These are phyloP conservation scores for Cyclotella kingstonii DNA, from an alignment of 108 stramenopile species.

Conservation along the genomic window DNA sequence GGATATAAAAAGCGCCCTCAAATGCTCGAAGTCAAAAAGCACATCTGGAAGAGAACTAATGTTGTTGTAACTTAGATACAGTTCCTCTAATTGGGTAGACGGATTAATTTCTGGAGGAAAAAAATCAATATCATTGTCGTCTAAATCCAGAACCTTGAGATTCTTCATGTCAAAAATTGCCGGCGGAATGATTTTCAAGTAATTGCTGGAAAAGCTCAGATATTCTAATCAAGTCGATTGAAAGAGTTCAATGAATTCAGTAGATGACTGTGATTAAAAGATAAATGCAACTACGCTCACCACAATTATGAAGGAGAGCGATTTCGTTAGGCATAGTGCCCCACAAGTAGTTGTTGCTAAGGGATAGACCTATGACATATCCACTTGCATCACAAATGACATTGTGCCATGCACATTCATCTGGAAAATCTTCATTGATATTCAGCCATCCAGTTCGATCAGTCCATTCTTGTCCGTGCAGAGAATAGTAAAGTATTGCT, in stretches of 20 bases:
- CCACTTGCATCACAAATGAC: constrained; percentile 24
- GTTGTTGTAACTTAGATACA: constrained; percentile 41
- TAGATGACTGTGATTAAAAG: background rate
- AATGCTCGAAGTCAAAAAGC: constrained; percentile 23
- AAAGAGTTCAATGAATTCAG: background rate
- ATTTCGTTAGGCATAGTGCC: constrained; percentile 26
- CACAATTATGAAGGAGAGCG: constrained; percentile 15
- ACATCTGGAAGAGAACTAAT: constrained; percentile 20
- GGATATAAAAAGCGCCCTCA: constrained; percentile 22
- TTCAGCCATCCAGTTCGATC: constrained; percentile 23
- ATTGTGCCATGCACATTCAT: constrained; percentile 46
- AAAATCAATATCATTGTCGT: constrained; percentile 21
- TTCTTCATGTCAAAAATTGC: constrained; percentile 22
- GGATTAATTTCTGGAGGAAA: constrained; percentile 24
- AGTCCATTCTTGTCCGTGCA: constrained; percentile 37
- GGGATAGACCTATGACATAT: constrained; percentile 14
- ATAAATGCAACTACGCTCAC: background rate
- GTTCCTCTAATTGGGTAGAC: constrained; percentile 21
- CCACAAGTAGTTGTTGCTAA: constrained; percentile 25
- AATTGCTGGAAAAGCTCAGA: constrained; percentile 21
- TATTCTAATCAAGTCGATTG: constrained; percentile 8
- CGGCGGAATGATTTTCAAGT: constrained; percentile 12
- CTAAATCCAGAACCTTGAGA: constrained; percentile 39
- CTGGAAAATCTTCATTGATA: constrained; percentile 4
- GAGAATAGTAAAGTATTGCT: constrained; percentile 24